Evolutionary conservation across 768 basidiomycete species (phyloP).

Genomic region (Serendipita sp.): DNA sequence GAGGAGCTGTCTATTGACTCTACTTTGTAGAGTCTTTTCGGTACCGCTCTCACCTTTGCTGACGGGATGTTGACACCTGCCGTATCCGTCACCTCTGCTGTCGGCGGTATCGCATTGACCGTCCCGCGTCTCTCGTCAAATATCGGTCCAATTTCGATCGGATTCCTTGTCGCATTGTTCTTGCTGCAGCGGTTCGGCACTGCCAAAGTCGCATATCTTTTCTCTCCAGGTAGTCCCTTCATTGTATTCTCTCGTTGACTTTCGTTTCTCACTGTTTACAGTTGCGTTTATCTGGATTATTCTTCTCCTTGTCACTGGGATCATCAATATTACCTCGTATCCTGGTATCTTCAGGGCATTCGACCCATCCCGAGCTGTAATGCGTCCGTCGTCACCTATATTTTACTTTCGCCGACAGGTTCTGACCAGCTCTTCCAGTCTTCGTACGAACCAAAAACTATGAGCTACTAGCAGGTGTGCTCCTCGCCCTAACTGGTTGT

Average conservation of each 20-base stretch:
- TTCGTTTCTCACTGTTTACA: slow-evolving; percentile 10
- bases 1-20: too few relatives aligned
- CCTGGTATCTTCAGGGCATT: slow-evolving; percentile 11
- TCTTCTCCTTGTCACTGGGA: slow-evolving; percentile 34
- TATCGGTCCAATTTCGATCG: slow-evolving; percentile 22
- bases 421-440: slow-evolving; percentile 24
- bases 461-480: slow-evolving; percentile 42
- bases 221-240: slow-evolving; percentile 26
- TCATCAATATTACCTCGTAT: slow-evolving; percentile 35
- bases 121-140: slow-evolving; percentile 29
- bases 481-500: slow-evolving; percentile 52
- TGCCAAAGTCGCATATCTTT: slow-evolving; percentile 21
- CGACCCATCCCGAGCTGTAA: too few relatives aligned
- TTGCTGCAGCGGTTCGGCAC: slow-evolving; percentile 45
- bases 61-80: too few relatives aligned
- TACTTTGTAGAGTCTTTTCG: too few relatives aligned
- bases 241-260: slow-evolving; percentile 17
- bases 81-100: too few relatives aligned
- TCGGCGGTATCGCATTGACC: slow-evolving; percentile 42
- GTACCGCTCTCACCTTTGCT: too few relatives aligned
- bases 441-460: slow-evolving; percentile 50
- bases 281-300: slow-evolving; percentile 42
- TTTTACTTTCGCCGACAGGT: slow-evolving; percentile 34
- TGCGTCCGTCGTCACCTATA: slow-evolving; percentile 24
- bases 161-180: too few relatives aligned